phyloP scores from a whole-genome alignment of 352 stramenopile species.

The Peronospora destructor region DNA sequence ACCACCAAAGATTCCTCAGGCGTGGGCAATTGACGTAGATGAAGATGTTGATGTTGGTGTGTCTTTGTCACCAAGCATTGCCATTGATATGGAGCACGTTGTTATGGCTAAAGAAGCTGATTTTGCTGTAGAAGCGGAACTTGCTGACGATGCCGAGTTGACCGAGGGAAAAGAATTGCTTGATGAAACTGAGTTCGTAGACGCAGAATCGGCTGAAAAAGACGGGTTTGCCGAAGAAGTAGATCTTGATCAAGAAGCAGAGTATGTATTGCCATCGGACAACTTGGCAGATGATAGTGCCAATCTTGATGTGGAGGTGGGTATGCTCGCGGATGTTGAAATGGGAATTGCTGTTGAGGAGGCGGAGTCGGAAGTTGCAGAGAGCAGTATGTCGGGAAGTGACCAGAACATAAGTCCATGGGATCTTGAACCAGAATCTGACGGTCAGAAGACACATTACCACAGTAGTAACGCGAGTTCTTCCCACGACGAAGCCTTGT shows the following conservation, averaged over 20 bases:
- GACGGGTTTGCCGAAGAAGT: constrained; percentile 12
- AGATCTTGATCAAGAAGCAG: constrained; percentile 13
- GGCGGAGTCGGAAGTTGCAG: constrained; percentile 16
- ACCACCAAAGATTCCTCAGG: constrained; percentile 18
- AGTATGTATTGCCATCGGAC: constrained; percentile 7
- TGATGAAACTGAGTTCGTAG: constrained; percentile 1
- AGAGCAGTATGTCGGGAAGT: constrained; percentile 8
- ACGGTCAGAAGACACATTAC: constrained; percentile 12
- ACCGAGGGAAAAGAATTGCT: constrained; percentile 11
- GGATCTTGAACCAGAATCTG: constrained; percentile 26
- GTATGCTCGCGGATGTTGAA: constrained; percentile 33
- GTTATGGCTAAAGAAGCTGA: constrained; percentile 14
- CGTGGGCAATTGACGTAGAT: constrained; percentile 8
- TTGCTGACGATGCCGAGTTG: constrained; percentile 12
- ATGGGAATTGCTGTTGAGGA: constrained; percentile 30
- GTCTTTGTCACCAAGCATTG: constrained; percentile 7
- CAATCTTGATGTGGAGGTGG: constrained; percentile 30
- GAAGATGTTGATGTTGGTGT: constrained; percentile 16
- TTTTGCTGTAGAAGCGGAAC: constrained; percentile 9
- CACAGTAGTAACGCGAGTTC: constrained; percentile 5
- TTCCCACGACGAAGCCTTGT: constrained; percentile 7
- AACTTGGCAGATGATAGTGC: constrained; percentile 8
- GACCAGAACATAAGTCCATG: constrained; percentile 20
- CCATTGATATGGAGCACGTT: constrained; percentile 10
- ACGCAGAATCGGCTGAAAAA: constrained; percentile 13